Evolutionary conservation across 1,284 basidiomycete species (phyloP).

Genomic region (Wallemia ichthyophaga): DNA sequence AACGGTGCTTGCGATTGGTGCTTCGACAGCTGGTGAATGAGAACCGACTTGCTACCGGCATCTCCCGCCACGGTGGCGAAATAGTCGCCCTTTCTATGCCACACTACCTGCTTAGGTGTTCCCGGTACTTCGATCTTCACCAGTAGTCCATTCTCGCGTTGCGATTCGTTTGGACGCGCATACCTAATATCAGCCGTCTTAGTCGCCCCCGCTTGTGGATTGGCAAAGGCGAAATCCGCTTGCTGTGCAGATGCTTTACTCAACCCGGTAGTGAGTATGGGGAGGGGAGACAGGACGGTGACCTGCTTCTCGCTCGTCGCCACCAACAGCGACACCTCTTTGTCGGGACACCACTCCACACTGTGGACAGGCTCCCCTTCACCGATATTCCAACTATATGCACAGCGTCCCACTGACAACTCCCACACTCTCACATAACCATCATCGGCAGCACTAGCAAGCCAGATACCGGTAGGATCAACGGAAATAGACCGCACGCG

Average conservation of each 20-base stretch:
- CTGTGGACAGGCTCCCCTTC: conserved; percentile 43
- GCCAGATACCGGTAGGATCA: conserved; percentile 74
- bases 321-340: conserved; percentile 49
- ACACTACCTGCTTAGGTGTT: conserved; percentile 51
- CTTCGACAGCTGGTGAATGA: conserved; percentile 72
- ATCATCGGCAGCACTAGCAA: conserved; percentile 66
- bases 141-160: conserved; percentile 22
- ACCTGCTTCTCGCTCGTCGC: conserved; percentile 38
- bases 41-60: conserved; percentile 17
- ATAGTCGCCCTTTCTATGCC: conserved; percentile 91
- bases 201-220: conserved; percentile 10
- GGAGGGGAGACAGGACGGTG: conserved; percentile 45
- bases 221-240: background rate
- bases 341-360: conserved; percentile 77
- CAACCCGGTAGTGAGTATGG: conserved; percentile 9
- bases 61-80: conserved; percentile 44
- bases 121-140: conserved; percentile 29
- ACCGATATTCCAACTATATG: conserved; percentile 53
- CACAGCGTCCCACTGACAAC: conserved; percentile 62
- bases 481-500: conserved; percentile 46
- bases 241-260: background rate
- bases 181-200: conserved; percentile 20
- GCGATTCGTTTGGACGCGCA: conserved; percentile 19
- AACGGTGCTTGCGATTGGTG: conserved; percentile 93
- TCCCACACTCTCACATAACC: conserved; percentile 80